Evolutionary conservation across 2,329 filamentous ascomycete species (phyloP), one percentile per base, ranked within the genome.

Genomic region (Eurotiales sp.): DNA sequence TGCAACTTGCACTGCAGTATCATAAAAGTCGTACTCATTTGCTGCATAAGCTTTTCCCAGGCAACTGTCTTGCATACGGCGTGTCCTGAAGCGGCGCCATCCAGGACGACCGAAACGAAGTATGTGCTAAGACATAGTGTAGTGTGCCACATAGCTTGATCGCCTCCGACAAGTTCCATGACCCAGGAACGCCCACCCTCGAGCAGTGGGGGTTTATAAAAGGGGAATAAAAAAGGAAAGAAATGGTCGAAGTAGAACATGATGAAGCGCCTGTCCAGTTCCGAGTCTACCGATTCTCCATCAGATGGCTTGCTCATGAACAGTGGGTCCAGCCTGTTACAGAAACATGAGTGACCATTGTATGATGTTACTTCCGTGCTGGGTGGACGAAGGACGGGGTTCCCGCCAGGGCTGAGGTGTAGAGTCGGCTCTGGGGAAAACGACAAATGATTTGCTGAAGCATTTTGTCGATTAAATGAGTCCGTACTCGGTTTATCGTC

Each of bases 181-280:
- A 85, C 69, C 83, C 82, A 86, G 27, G 77, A 75, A 42, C 79
- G 75, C 12, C 82, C 82, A 17, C 79, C 77, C 48, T 78, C 71
- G 3, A 80, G 69, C 8, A 82, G 61, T 2, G 72, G 70, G 1
- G 82, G 82, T 2, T 75, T 75, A 63, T 85, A 85, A 61, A 83
- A 81, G 2, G 83, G 83, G 59, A 81, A 84, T 1, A 84, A 66
- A 56, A 83, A 80, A 1, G 83, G 82, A 54, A 85, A 77, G 19
- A 84, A 73, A 55, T 81, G 77, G 62, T 85, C 82, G 40, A 84
- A 71, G 60, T 84, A 85, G 52, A 80, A 74, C 75, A 82, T 81
- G 50, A 79, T 66, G 42, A 77, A 73, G 60, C 40, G 40, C 21
- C 40, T 21, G 40, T 42, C 40, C 12, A 42, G 40, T 14, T 42